Evolutionary conservation across 2,329 filamentous ascomycete genomes (phyloP).

Genomic region (Stagonosporopsis tanaceti): DNA sequence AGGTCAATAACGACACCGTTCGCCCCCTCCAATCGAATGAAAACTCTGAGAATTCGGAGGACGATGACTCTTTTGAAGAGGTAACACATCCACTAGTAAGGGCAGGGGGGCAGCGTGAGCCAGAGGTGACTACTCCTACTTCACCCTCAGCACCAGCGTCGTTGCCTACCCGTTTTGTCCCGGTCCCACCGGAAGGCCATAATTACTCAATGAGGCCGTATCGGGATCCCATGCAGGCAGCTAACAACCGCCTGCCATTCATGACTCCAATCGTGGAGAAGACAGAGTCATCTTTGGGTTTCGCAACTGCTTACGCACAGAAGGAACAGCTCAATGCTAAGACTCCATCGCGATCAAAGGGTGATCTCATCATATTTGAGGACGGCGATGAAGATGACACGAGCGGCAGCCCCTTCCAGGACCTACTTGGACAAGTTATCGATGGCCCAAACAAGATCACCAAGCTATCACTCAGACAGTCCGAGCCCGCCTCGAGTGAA

Average conservation of each 20-base stretch:
- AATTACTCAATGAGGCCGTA: conserved; percentile 80
- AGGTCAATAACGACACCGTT: conserved; percentile 41
- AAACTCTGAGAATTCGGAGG: conserved; percentile 45
- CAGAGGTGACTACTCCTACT: conserved; percentile 57
- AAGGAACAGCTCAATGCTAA: conserved; percentile 72
- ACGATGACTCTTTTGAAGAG: conserved; percentile 48
- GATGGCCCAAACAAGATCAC: conserved; percentile 56
- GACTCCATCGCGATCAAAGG: conserved; percentile 73
- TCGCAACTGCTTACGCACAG: conserved; percentile 54
- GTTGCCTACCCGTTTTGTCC: conserved; percentile 71
- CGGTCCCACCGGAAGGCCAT: conserved; percentile 85
- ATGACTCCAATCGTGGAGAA: conserved; percentile 99
- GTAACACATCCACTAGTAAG: conserved; percentile 38
- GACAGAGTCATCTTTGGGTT: conserved; percentile 84
- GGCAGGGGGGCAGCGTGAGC: conserved; percentile 41
- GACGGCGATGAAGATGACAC: conserved; percentile 52
- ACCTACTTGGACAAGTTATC: conserved; percentile 63
- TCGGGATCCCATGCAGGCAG: conserved; percentile 78
- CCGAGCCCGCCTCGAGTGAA: conserved; percentile 43
- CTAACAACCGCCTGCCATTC: conserved; percentile 92
- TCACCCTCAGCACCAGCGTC: conserved; percentile 50
- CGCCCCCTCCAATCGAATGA: conserved; percentile 42
- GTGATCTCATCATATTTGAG: conserved; percentile 50
- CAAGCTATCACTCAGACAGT: conserved; percentile 61
- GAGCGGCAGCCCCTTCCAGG: conserved; percentile 76